phyloP scores from a whole-genome alignment of 148 eudicot genomes.

The Camellia japonica region DNA sequence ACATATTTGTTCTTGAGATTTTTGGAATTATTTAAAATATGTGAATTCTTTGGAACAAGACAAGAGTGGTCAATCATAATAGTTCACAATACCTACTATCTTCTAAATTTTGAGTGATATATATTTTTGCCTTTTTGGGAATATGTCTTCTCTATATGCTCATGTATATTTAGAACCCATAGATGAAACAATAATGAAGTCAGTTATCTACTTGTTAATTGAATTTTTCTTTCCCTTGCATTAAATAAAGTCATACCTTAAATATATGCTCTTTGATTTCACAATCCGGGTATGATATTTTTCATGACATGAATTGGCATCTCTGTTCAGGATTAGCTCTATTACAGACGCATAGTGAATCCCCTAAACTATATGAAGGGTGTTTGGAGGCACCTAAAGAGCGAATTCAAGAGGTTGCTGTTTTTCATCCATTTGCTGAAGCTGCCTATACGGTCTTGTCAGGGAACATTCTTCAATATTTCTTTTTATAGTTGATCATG shows the following conservation, averaged over 20 bases:
- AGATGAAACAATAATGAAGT: background rate
- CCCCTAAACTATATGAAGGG: slow-evolving; percentile 39
- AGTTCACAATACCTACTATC: background rate
- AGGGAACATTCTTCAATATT: slow-evolving; percentile 8
- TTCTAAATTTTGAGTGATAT: background rate
- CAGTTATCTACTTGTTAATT: background rate
- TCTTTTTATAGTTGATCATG: slow-evolving; percentile 1
- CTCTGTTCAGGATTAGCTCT: slow-evolving; percentile 55
- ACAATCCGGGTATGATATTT: background rate
- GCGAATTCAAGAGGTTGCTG: slow-evolving; percentile 47
- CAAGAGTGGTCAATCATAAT: background rate
- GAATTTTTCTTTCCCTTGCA: background rate
- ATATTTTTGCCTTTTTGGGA: background rate
- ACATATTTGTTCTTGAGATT: background rate
- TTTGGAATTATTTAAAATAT: background rate
- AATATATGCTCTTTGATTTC: background rate
- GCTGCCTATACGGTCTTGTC: slow-evolving; percentile 71
- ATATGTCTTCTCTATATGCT: background rate
- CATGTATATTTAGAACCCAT: background rate
- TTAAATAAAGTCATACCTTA: background rate
- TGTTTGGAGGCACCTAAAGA: slow-evolving; percentile 54
- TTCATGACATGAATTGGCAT: background rate
- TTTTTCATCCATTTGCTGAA: slow-evolving; percentile 71
- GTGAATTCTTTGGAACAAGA: background rate
- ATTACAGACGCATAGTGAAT: slow-evolving; percentile 40